A percentile compares a stretch with the other conserved stretches of the same genome.
Conservation (phyloP, 129 eudicot genomes). For the Artemisia argyi region DNA sequence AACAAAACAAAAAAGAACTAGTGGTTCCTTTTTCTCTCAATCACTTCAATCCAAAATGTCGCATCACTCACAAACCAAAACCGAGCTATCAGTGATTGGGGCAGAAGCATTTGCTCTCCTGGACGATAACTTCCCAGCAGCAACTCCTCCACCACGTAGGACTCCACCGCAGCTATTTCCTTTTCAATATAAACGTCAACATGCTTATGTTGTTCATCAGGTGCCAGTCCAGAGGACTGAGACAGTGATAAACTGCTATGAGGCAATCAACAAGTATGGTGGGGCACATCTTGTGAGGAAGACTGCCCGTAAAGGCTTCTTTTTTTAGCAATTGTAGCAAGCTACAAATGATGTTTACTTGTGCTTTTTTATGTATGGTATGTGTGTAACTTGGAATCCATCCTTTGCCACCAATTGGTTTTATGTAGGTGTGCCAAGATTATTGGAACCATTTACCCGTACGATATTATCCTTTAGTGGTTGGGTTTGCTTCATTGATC, state of each 20-base stretch:
- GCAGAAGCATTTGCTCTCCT: constrained; percentile 34
- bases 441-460: constrained; percentile 12
- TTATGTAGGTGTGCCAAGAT: constrained; percentile 30
- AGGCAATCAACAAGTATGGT: constrained; percentile 35
- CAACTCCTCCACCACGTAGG: constrained; percentile 13
- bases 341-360: neutral
- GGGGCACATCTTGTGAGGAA: constrained; percentile 30
- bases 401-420: constrained; percentile 19
- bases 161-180: constrained; percentile 21
- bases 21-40: neutral
- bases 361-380: constrained; percentile 3
- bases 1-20: neutral
- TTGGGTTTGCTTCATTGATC: neutral
- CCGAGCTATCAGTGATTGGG: constrained; percentile 24
- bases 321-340: neutral
- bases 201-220: constrained; percentile 29
- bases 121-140: constrained; percentile 19
- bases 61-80: constrained; percentile 18
- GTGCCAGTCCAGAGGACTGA: constrained; percentile 16
- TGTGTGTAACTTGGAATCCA: neutral
- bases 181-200: constrained; percentile 26
- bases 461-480: neutral
- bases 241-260: constrained; percentile 30
- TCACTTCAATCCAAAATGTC: constrained; percentile 23
- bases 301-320: constrained; percentile 15